Evolutionary conservation across 192 early-diverging fungal genomes (phyloP), one percentile per base, ranked within the genome.

Genomic region (Funneliformis geosporum): DNA sequence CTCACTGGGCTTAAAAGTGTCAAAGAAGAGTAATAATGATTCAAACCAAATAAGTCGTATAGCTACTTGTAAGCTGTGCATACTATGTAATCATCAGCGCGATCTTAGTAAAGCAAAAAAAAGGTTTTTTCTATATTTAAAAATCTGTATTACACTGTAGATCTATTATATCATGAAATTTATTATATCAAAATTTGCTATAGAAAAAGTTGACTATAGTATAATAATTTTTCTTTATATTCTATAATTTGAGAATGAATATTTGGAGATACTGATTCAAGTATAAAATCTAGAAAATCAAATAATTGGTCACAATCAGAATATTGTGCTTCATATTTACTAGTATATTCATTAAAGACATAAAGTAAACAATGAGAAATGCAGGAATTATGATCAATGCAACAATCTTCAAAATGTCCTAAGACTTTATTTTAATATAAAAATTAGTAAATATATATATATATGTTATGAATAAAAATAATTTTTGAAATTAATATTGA

Each of bases 261-360:
- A 44, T 10, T 9, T 11, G 40, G 2, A 39, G n/a, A 28, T 27
- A 72, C 27, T 27, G 18, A 25, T 50, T 27, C 43, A 47, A 18
- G 0, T 10, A 47, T 72, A 72, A 47, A 72, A 72, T 72, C 23
- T 9, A 72, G 43, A 50, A 72, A 72, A 28, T 72, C n/a, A 72
- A 50, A 72, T 14, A 72, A 50, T 46, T 72, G 18, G 25, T 47
- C 42, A 44, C n/a, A 72, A 25, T 72, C 4, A 12, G 7, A 18
- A 16, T 43, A 72, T 50, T 11, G 70, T 44, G 70, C 10, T 47
- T 72, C 7, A 72, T 72, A 25, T 16, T 23, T 43, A 18, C 42
- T 12, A 23, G 6, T 18, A 10, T 39, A 70, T 70, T 70, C 42
- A 16, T 39, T 10, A 21, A 70, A 43, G 18, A 39, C 21, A 21